These are phyloP conservation scores for Pythium coloratum DNA, from an alignment of 352 stramenopile genomes.

Conservation along the genomic window DNA sequence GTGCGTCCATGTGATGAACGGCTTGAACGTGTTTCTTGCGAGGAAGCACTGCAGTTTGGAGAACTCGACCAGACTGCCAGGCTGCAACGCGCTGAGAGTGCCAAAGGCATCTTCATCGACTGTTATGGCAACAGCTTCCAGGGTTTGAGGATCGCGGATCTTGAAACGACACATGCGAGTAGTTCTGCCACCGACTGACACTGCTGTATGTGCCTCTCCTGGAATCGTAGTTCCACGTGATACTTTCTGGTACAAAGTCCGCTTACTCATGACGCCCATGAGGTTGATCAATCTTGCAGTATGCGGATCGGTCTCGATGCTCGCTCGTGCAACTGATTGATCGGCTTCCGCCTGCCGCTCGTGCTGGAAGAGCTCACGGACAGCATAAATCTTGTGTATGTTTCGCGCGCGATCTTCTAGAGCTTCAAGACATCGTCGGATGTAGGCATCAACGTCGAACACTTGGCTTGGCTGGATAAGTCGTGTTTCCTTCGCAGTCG, in stretches of 20 bases:
- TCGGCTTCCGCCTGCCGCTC: neutral
- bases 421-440: neutral
- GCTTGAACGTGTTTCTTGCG: conserved; percentile 57
- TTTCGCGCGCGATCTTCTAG: conserved; percentile 5
- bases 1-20: conserved; percentile 59
- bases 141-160: conserved; percentile 43
- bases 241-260: conserved; percentile 15
- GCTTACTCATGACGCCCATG: conserved; percentile 14
- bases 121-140: conserved; percentile 50
- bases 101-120: conserved; percentile 51
- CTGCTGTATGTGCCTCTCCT: neutral
- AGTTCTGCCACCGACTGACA: neutral
- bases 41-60: conserved; percentile 58
- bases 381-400: neutral
- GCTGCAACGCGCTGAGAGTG: conserved; percentile 30
- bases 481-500: too few species aligned
- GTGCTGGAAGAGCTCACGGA: conserved; percentile 20
- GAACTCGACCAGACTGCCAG: conserved; percentile 45
- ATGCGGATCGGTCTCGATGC: conserved; percentile 12
- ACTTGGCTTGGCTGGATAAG: neutral
- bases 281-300: conserved; percentile 20
- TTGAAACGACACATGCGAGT: conserved; percentile 25
- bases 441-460: neutral
- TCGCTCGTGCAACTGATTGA: neutral
- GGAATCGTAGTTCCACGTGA: neutral